Base-by-base conservation (phyloP, 108 stramenopile species). In the Hondaea fermentalgiana region DNA sequence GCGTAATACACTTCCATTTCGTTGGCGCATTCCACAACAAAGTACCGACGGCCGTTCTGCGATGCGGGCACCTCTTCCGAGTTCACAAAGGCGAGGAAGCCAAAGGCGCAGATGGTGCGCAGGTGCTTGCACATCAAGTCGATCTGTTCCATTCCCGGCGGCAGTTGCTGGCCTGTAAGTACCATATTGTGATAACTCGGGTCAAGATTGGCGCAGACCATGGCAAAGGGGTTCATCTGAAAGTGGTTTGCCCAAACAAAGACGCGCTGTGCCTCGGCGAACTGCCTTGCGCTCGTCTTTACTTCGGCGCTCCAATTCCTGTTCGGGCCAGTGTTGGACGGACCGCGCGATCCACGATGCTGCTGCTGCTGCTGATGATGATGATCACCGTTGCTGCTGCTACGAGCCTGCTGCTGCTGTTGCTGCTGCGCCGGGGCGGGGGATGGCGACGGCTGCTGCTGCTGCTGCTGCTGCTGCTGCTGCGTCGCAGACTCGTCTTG, bases 31-130 rank as follows among this genome's bases (percentile, higher is more conserved):
- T 83, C 49, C 19, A 83, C 51, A 53, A 83, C 76, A 83, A 83
- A 53, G 76, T 83, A 53, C 64, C 42, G 14, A 17, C 51, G 49
- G 12, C 45, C 51, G 23, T 28, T 28, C 51, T 53, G 76, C 49
- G 76, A 28, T 6, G n/a, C 25, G 17, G 45, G 76, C 8, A 42
- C 64, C 25, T 83, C 49, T 6, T 83, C 76, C n/a, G n/a, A 21
- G 76, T 83, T 83, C 76, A 83, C 76, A 23, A 21, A 83, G n/a
- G 76, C 76, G 51, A 83, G 76, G 23, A 83, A 83, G 25, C 51
- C 51, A 53, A 83, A 53, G 49, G 45, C n/a, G 76, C 76, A 83
- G 76, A 83, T 83, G 19, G 76, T 83, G 14, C 76, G 19, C 45
- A 83, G 51, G 4, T 83, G 76, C 76, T 83, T 83, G 76, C 49